These are phyloP conservation scores for Knoxia roxburghii DNA, from an alignment of 257 asterid genomes.

Conservation along the genomic window DNA sequence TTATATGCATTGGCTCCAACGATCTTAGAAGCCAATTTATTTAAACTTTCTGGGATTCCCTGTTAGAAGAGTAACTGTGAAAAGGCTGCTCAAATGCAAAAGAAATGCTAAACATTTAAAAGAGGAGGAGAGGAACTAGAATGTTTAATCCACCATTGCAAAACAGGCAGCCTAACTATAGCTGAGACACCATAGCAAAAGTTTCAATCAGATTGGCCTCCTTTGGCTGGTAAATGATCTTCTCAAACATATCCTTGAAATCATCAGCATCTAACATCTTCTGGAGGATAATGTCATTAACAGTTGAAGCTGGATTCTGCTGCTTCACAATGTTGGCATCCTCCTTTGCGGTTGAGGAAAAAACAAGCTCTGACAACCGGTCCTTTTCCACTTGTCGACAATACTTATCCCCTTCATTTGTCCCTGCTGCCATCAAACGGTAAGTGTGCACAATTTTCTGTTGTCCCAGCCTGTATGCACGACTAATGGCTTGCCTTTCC, in stretches of 20 bases:
- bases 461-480: slow-evolving; percentile 83
- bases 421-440: slow-evolving; percentile 40
- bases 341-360: slow-evolving; percentile 23
- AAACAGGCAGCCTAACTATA: too few species aligned
- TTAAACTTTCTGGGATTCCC: too few species aligned
- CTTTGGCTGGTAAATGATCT: slow-evolving; percentile 48
- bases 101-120: too few species aligned
- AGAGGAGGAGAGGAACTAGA: too few species aligned
- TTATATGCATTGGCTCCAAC: too few species aligned
- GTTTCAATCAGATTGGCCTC: slow-evolving; percentile 29
- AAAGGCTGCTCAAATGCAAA: too few species aligned
- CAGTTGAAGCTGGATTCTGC: slow-evolving; percentile 1
- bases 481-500: slow-evolving; percentile 67
- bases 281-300: slow-evolving; percentile 46
- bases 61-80: too few species aligned
- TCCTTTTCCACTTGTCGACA: slow-evolving; percentile 43
- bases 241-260: slow-evolving; percentile 33
- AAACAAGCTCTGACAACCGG: slow-evolving; percentile 45
- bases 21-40: too few species aligned
- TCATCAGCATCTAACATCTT: slow-evolving; percentile 34
- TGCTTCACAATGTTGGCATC: background rate
- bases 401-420: slow-evolving; percentile 44
- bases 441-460: slow-evolving; percentile 62
- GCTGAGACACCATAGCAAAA: slow-evolving; percentile 11
- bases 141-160: too few species aligned